Evolutionary conservation across 2,329 filamentous ascomycete genomes (phyloP), one percentile per base, ranked within the genome.

Genomic region (Talaromyces sp.): DNA sequence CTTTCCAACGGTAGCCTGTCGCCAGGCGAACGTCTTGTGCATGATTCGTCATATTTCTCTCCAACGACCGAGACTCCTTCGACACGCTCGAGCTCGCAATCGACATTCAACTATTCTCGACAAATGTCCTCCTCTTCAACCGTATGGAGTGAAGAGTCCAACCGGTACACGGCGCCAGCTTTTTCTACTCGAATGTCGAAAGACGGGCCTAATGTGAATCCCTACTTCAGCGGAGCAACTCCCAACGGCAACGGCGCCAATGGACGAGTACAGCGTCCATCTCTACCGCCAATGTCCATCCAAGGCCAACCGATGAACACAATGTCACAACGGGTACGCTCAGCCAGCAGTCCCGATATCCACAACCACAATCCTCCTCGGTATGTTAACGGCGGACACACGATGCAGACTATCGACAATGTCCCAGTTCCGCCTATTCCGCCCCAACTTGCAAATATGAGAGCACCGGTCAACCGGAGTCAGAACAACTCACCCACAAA

Each of bases 341-440:
- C 93, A 41, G 96, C 96, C 70, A 98, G 93, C 77, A 97, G 93
- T 64, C 93, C 95, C 8, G 93, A 98, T 73, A 96, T 96, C 67
- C 91, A 96, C 58, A 46, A 46, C 67, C 91, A 96, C 84, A 87
- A 59, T 31, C 69, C 73, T 14, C 74, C 77, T 62, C 78, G 78
- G 55, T 78, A 78, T 63, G 73, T 70, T 81, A 86, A 64, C 80
- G 85, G 70, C 74, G 55, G 55, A 1, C 64, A 84, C 84, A 74
- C 81, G 75, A 72, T 82, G 79, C 72, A 80, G 75, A 75, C 80
- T 73, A 72, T 76, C 32, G 79, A 81, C 63, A 78, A 79, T 64
- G 83, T 91, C 6, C 89, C 89, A 5, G 89, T 93, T 13, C 89
- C 89, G 8, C 89, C 89, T 6, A 92, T 93, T 56, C 89, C 90